Evolutionary conservation across 805 yeast genomes (phyloP).

Genomic region (Candida oleophila): DNA sequence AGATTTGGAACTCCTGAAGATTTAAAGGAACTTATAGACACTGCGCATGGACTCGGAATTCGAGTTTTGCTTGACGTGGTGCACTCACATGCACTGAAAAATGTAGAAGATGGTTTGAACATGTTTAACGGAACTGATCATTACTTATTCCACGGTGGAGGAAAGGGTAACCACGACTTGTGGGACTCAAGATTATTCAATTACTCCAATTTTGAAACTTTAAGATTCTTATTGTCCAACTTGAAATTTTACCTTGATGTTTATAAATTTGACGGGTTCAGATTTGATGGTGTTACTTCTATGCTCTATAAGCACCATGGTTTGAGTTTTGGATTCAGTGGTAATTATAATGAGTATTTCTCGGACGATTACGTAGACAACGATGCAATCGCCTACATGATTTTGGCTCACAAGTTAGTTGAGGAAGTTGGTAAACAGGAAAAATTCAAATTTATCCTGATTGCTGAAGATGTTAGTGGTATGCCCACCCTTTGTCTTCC

Average conservation of each 20-base stretch:
- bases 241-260: constrained; percentile 80
- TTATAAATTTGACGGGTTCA: constrained; percentile 88
- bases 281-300: constrained; percentile 95
- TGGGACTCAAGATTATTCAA: constrained; percentile 98
- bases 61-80: constrained; percentile 88
- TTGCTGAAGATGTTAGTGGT: constrained; percentile 97
- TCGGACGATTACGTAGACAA: constrained; percentile 76
- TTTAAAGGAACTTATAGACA: constrained; percentile 82
- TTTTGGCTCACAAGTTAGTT: constrained; percentile 85
- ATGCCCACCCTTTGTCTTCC: constrained; percentile 93
- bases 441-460: constrained; percentile 55
- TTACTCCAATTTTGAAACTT: constrained; percentile 87
- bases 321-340: constrained; percentile 83
- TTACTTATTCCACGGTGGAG: constrained; percentile 92
- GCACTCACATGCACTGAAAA: constrained; percentile 94
- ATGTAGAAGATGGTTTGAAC: constrained; percentile 90
- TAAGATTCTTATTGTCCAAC: constrained; percentile 81
- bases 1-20: constrained; percentile 96
- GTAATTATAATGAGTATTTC: constrained; percentile 89
- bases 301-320: constrained; percentile 95
- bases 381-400: constrained; percentile 83
- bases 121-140: constrained; percentile 93
- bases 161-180: constrained; percentile 80
- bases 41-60: constrained; percentile 87
- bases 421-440: constrained; percentile 45